These are phyloP conservation scores for Suillus lakei DNA, from an alignment of 768 basidiomycete genomes.

Conservation along the genomic window DNA sequence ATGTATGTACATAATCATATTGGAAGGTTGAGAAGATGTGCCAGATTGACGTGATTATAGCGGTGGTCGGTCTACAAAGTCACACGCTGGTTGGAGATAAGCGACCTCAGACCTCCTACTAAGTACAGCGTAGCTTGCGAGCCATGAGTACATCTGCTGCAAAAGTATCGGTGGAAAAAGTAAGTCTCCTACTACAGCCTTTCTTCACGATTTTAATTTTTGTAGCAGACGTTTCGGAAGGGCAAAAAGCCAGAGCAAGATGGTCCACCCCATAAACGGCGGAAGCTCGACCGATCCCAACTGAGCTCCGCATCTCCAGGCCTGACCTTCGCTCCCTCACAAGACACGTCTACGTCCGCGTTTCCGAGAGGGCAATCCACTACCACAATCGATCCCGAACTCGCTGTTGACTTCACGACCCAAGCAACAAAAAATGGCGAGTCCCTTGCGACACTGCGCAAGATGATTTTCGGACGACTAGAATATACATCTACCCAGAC, in stretches of 20 bases:
- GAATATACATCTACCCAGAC: slow-evolving; percentile 45
- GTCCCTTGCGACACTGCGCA: slow-evolving; percentile 48
- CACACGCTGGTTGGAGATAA: not conserved
- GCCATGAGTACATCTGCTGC: not conserved
- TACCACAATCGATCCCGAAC: slow-evolving; percentile 2
- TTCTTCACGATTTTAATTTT: not conserved
- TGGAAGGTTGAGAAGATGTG: not conserved
- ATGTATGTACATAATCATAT: not conserved
- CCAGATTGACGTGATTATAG: slow-evolving; percentile 4
- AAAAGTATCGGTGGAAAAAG: not conserved
- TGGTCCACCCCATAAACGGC: slow-evolving; percentile 21
- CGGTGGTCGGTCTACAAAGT: not conserved
- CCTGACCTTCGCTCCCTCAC: not conserved
- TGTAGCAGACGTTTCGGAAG: not conserved
- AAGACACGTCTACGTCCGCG: slow-evolving; percentile 11
- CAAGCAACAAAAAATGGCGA: slow-evolving; percentile 50
- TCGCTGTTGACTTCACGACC: slow-evolving; percentile 23
- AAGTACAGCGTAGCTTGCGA: not conserved
- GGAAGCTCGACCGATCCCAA: slow-evolving; percentile 20
- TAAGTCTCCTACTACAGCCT: not conserved
- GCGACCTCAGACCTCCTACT: not conserved
- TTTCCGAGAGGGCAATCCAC: slow-evolving; percentile 10
- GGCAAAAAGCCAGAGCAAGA: not conserved
- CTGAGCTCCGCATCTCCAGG: slow-evolving; percentile 2
- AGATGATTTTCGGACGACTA: slow-evolving; percentile 57